These are phyloP conservation scores for Wolfiporia cocos DNA, from an alignment of 1,284 basidiomycete species.

Conservation along the genomic window DNA sequence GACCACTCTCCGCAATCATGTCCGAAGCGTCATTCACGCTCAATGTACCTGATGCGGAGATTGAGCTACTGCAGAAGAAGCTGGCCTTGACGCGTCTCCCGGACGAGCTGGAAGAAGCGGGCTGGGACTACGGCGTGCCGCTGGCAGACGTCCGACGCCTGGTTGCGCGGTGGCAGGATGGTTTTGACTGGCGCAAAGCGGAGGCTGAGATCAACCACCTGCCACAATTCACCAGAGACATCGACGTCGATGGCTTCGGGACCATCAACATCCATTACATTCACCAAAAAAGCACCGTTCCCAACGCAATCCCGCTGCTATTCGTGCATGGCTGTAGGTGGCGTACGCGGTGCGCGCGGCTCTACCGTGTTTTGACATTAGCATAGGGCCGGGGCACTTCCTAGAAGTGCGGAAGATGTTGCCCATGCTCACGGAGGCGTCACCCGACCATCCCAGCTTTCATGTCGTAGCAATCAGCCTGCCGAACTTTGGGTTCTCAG, in stretches of 20 bases:
- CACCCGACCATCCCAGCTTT: slow-evolving; percentile 29
- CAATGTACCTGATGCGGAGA: slow-evolving; percentile 30
- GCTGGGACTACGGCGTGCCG: slow-evolving; percentile 41
- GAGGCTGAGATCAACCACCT: slow-evolving; percentile 38
- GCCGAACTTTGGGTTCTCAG: slow-evolving; percentile 35
- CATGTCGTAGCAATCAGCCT: slow-evolving; percentile 40
- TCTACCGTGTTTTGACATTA: background rate
- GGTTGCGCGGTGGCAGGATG: slow-evolving; percentile 35
- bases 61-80: slow-evolving; percentile 32
- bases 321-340: slow-evolving; percentile 49
- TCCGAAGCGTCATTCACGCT: slow-evolving; percentile 35
- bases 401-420: slow-evolving; percentile 32
- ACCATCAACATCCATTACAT: slow-evolving; percentile 43
- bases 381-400: slow-evolving; percentile 38
- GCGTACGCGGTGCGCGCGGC: background rate
- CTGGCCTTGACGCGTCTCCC: slow-evolving; percentile 37
- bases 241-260: slow-evolving; percentile 37
- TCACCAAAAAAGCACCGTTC: slow-evolving; percentile 36
- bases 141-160: slow-evolving; percentile 38
- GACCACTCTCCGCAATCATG: background rate
- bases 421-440: slow-evolving; percentile 19
- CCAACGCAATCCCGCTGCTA: slow-evolving; percentile 40
- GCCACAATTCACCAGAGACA: slow-evolving; percentile 41
- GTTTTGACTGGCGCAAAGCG: slow-evolving; percentile 40
- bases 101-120: slow-evolving; percentile 40